Evolutionary conservation across 108 stramenopile species (phyloP), one percentile per base, ranked within the genome.

Genomic region (Asterionellopsis glacialis): DNA sequence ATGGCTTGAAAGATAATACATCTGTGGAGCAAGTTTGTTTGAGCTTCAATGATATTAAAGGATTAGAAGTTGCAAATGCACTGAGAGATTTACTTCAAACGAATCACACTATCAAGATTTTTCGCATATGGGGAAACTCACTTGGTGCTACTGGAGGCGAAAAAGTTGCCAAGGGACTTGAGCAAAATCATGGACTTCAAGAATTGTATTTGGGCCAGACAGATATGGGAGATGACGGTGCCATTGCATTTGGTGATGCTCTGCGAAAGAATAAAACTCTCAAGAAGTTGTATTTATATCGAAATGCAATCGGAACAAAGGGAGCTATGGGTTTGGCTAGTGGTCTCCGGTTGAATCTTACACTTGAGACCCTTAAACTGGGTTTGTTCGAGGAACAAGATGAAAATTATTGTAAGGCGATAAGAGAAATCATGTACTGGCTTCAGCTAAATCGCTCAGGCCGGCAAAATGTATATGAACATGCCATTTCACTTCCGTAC

Each of bases 241-340:
- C 67, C 19, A 42, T 45, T 23, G 26, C 63, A 11, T 54, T 74
- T 28, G 73, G 68, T 10, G 61, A 57, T 28, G 73, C 73, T 10
- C 50, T 74, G 0, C 63, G 63, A 5, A 68, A 53, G 15, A 74
- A 74, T 49, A 64, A 24, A 39, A 64, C 26, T 41, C 16, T 74
- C 11, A 49, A 74, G n/a, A 57, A 68, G 45, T 39, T 74, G 21
- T 68, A 66, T 63, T 28, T 74, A 38, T 69, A 68, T 48, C 53
- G 56, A n/a, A 76, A 76, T 27, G 60, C 45, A 18, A 68, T 76
- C 12, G 75, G 75, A 40, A 55, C 55, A 12, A 51, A 57, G 0
- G 75, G 75, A 41, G 75, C 75, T 0, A 57, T 57, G 11, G 64
- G 58, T n/a, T 19, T 76, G 4, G 75, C 75, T 15, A 48, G 57